Evolutionary conservation across 257 asterid species (phyloP).

Genomic region (Solanum peruvianum): DNA sequence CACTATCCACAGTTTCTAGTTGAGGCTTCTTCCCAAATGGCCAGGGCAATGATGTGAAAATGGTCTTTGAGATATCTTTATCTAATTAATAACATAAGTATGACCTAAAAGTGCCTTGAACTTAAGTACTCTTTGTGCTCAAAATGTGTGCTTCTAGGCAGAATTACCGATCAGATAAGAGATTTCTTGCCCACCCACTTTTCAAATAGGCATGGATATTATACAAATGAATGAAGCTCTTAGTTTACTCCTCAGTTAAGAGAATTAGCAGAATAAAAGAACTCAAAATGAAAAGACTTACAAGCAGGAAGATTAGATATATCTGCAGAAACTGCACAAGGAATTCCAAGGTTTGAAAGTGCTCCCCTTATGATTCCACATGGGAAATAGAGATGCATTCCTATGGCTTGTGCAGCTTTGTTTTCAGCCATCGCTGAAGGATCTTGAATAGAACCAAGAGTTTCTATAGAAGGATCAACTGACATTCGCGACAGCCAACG

Average conservation of each 20-base stretch:
- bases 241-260: background rate
- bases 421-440: constrained; percentile 90
- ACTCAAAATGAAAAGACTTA: constrained; percentile 22
- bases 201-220: background rate
- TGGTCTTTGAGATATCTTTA: background rate
- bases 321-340: constrained; percentile 99
- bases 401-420: constrained; percentile 71
- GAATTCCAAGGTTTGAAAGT: constrained; percentile 94
- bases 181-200: background rate
- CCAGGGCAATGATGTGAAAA: background rate
- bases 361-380: constrained; percentile 98
- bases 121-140: background rate
- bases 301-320: constrained; percentile 92
- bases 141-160: background rate
- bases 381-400: constrained; percentile 96
- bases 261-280: background rate
- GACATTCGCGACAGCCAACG: constrained; percentile 89
- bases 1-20: background rate
- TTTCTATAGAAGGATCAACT: constrained; percentile 59
- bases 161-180: background rate
- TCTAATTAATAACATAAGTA: background rate
- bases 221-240: background rate
- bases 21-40: background rate
- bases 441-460: constrained; percentile 76
- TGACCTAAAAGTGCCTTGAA: background rate